Evolutionary conservation across 2,329 filamentous ascomycete species (phyloP).

Genomic region (Colletotrichum chrysophilum): DNA sequence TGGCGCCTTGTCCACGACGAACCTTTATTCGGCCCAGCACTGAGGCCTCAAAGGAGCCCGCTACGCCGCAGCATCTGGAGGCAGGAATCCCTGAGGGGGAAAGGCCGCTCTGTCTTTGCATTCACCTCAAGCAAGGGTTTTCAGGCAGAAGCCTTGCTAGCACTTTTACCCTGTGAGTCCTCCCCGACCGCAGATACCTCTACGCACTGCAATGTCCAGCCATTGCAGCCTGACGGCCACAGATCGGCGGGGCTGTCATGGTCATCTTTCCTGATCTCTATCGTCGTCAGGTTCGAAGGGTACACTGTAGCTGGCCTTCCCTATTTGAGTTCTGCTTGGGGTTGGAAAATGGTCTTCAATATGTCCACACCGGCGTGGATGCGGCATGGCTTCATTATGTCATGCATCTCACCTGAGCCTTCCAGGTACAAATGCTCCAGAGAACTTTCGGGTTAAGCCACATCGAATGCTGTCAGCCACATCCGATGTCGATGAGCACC

Average conservation of each 20-base stretch:
- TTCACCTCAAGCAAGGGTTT: background rate
- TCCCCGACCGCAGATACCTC: background rate
- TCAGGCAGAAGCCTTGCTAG: background rate
- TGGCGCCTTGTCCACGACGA: background rate
- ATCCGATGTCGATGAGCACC: background rate
- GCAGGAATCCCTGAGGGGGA: background rate
- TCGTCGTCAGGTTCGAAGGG: background rate
- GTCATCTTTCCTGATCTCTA: background rate
- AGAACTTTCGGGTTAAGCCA: background rate
- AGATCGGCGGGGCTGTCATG: background rate
- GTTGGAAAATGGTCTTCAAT: background rate
- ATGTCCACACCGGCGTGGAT: background rate
- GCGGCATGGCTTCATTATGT: background rate
- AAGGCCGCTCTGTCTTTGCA: background rate
- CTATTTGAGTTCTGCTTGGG: background rate
- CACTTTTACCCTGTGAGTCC: background rate
- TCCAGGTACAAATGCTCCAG: background rate
- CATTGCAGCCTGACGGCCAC: background rate
- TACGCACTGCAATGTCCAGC: background rate
- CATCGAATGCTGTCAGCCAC: background rate
- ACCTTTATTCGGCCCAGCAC: background rate
- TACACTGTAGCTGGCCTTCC: background rate
- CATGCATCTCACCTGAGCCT: background rate
- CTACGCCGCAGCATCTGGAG: background rate
- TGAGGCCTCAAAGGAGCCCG: background rate